Evolutionary conservation across 257 asterid species (phyloP), one percentile per base, ranked within the genome.

Genomic region (Gynochthodes officinalis): DNA sequence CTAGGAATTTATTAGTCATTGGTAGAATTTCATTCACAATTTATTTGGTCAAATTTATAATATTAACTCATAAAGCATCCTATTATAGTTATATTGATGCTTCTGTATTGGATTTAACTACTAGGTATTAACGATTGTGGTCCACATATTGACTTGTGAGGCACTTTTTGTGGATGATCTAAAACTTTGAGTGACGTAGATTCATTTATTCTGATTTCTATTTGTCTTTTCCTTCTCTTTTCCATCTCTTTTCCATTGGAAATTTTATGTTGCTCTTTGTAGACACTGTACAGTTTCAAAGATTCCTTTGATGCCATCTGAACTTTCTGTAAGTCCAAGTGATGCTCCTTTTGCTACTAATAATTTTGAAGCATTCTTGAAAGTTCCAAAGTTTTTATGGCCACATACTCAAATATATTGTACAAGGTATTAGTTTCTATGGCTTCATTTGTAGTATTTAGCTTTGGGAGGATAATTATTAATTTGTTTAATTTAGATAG

Each of bases 321-420:
- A 40, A 79, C 62, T 65, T 77, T 66, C 70, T 76, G 75, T 92
- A 95, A 98, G 98, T 78, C 99, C 98, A 71, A 89, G 86, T 82
- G 98, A 95, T 82, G 89, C 96, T 50, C 98, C 96, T 67, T 86
- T 95, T 82, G 98, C 99, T 77, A 73, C 98, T 64, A 89, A 86
- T 81, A 92, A 90, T 82, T 92, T 95, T 80, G 97, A 95, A 80
- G 91, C 99, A 69, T 92, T 95, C 82, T 88, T 95, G 72, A 95
- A 91, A 85, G 98, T 90, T 69, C 99, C 99, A 0, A 93, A 85
- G 80, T 94, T 87, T 83, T 90, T 95, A 71, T 91, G 98, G 32
- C 98, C 98, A 23, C 98, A 85, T 84, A 90, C 88, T 69, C 99
- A 95, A 82, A 91, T 95, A 76, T 95, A 85, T 79, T 92, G 99